phyloP scores from a whole-genome alignment of 2,329 filamentous ascomycete species.

The Aureobasidium sp. region DNA sequence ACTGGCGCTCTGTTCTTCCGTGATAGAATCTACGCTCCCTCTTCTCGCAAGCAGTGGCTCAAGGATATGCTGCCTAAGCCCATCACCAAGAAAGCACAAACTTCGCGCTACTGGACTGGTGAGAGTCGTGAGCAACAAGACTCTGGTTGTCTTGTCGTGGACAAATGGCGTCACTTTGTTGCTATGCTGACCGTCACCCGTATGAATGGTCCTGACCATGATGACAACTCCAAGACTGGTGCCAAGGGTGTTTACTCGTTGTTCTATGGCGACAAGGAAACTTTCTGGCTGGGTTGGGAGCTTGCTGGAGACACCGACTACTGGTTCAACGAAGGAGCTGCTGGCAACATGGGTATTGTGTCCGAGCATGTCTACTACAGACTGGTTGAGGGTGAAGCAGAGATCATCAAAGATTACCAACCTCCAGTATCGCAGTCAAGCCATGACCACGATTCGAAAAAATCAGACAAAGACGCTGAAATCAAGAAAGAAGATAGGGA shows the following conservation, averaged over 20 bases:
- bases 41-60: constrained; percentile 31
- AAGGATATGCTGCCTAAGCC: constrained; percentile 37
- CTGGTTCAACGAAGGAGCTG: constrained; percentile 35
- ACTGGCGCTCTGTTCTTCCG: constrained; percentile 40
- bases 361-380: constrained; percentile 37
- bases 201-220: constrained; percentile 38
- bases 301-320: constrained; percentile 37
- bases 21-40: constrained; percentile 36
- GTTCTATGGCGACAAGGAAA: constrained; percentile 34
- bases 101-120: constrained; percentile 30
- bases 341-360: constrained; percentile 33
- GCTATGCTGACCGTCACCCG: constrained; percentile 34
- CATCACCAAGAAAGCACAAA: constrained; percentile 33
- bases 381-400: neutral
- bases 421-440: neutral
- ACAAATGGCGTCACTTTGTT: constrained; percentile 40
- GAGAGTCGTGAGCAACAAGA: constrained; percentile 35
- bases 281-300: constrained; percentile 42
- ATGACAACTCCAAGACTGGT: constrained; percentile 30
- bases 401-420: neutral
- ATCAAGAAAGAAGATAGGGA: neutral
- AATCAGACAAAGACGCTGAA: neutral
- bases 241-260: constrained; percentile 38
- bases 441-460: neutral
- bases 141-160: constrained; percentile 40